These are phyloP conservation scores for Casuarina glauca DNA, from an alignment of 306 rosid genomes.

Conservation along the genomic window DNA sequence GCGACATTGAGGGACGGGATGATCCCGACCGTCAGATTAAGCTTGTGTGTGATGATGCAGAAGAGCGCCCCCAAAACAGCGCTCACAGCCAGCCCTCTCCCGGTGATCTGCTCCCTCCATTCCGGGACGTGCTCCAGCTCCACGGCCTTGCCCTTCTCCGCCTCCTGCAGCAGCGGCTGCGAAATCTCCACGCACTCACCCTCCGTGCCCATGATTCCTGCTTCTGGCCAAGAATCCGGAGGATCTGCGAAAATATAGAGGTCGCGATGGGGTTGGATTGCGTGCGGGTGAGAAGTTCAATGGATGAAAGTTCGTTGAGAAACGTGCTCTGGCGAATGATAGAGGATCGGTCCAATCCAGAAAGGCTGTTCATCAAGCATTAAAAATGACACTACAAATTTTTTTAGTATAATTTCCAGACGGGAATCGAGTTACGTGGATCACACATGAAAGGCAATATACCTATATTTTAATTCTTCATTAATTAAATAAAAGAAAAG, in stretches of 20 bases:
- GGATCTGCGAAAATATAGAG: neutral
- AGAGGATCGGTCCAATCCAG: neutral
- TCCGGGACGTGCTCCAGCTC: conserved; percentile 50
- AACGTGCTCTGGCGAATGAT: neutral
- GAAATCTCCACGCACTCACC: conserved; percentile 49
- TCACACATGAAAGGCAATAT: no score
- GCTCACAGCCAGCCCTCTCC: conserved; percentile 84
- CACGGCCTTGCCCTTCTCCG: conserved; percentile 21
- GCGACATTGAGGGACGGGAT: conserved; percentile 89
- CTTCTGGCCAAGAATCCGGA: neutral
- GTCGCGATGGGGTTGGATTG: neutral
- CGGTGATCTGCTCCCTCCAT: conserved; percentile 92
- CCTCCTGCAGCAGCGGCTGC: conserved; percentile 48
- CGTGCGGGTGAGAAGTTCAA: neutral
- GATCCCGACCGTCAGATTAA: conserved; percentile 80
- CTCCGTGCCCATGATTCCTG: conserved; percentile 52
- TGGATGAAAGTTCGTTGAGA: neutral
- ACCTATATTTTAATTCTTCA: no score
- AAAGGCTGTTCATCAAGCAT: neutral
- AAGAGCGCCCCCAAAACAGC: conserved; percentile 66
- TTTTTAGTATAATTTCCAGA: no score
- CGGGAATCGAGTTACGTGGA: no score
- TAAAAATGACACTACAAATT: no score
- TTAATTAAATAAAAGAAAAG: no score
- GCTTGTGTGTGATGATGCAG: conserved; percentile 89